Evolutionary conservation across 352 stramenopile genomes (phyloP), one percentile per base, ranked within the genome.

Genomic region (Pythium monospermum): DNA sequence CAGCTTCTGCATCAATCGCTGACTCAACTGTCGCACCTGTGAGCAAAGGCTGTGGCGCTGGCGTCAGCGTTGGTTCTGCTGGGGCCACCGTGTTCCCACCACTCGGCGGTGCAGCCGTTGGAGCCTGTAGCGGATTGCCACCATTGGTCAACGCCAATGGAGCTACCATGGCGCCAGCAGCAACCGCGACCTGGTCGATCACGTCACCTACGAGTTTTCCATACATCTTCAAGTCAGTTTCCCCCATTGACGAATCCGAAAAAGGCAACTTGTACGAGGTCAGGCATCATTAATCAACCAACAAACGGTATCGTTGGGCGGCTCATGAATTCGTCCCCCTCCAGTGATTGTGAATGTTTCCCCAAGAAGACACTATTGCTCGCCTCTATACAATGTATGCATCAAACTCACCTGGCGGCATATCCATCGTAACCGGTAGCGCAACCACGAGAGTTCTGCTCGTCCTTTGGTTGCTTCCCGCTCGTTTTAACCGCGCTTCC

Each of bases 361-460:
- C n/a, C n/a, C n/a, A n/a, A n/a, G n/a, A n/a, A n/a, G n/a, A n/a
- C n/a, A n/a, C n/a, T n/a, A n/a, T n/a, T n/a, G n/a, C n/a, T n/a
- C n/a, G n/a, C n/a, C n/a, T n/a, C n/a, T n/a, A n/a, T n/a, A n/a
- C n/a, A n/a, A n/a, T n/a, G n/a, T n/a, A n/a, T n/a, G n/a, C n/a
- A n/a, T n/a, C n/a, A n/a, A n/a, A 53, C 55, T 49, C 33, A 63
- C 55, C 55, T 63, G 40, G 41, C 3, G 55, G 2, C 7, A 33
- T 42, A 41, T 63, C 55, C 55, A 63, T 63, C 31, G 40, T 38
- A 15, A 31, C 22, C 13, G 30, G 8, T 13, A n/a, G n/a, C n/a
- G n/a, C n/a, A n/a, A n/a, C n/a, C n/a, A n/a, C n/a, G n/a, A n/a
- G n/a, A n/a, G 30, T 13, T 35, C 13, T 8, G 30, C 30, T 8